These are phyloP conservation scores for Favolaschia claudopus DNA, from an alignment of 768 basidiomycete genomes.

Conservation along the genomic window DNA sequence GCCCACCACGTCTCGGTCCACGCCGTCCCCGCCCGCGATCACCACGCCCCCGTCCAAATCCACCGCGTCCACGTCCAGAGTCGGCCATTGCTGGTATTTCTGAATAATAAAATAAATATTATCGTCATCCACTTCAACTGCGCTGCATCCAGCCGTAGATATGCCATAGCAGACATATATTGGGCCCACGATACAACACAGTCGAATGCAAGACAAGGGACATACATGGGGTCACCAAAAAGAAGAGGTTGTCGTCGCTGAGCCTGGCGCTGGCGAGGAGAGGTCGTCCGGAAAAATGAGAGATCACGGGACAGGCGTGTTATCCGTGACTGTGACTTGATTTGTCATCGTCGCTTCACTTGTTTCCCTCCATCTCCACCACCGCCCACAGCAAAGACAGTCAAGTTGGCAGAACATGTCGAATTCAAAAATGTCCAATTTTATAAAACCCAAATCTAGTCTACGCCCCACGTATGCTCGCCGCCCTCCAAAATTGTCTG, in stretches of 20 bases:
- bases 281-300: too few relatives aligned
- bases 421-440: constrained; percentile 74
- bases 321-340: too few relatives aligned
- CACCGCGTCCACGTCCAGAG: constrained; percentile 72
- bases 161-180: background rate
- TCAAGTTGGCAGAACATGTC: constrained; percentile 92
- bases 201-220: background rate
- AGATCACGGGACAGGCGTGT: too few relatives aligned
- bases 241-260: background rate
- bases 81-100: constrained; percentile 74
- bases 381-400: constrained; percentile 25
- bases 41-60: constrained; percentile 90
- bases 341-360: background rate
- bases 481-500: background rate
- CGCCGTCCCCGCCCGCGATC: constrained; percentile 89
- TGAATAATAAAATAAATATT: constrained; percentile 28
- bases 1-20: constrained; percentile 92
- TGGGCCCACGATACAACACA: background rate
- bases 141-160: constrained; percentile 58
- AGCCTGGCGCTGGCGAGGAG: too few relatives aligned
- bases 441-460: constrained; percentile 84
- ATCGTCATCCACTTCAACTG: constrained; percentile 48
- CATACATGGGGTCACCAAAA: background rate
- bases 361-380: constrained; percentile 28
- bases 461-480: constrained; percentile 87